Conservation (phyloP, 2,329 filamentous ascomycete genomes). For the Tolypocladium tundrense region DNA sequence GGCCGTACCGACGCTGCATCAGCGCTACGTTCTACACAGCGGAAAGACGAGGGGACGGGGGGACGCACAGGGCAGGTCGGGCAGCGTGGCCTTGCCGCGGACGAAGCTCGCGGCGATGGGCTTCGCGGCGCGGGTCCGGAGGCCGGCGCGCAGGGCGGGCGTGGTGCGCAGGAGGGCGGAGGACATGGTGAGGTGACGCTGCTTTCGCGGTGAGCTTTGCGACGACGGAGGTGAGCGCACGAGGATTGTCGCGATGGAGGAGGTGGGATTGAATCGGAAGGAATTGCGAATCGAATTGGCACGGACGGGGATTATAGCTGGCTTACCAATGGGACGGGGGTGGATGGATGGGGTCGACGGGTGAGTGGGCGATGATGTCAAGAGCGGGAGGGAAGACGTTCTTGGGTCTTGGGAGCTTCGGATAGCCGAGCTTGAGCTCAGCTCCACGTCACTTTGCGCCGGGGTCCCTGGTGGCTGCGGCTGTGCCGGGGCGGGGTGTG, state of each 20-base stretch:
- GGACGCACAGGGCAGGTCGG: constrained; percentile 59
- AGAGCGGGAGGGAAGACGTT: background rate
- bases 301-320: background rate
- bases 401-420: constrained; percentile 1
- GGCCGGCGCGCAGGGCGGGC: constrained; percentile 56
- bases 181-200: constrained; percentile 50
- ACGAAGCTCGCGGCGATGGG: constrained; percentile 60
- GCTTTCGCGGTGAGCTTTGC: background rate
- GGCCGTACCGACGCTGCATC: background rate
- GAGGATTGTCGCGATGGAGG: constrained; percentile 1
- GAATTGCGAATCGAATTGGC: background rate
- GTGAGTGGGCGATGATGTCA: constrained; percentile 5
- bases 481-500: background rate
- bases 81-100: constrained; percentile 84
- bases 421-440: constrained; percentile 4
- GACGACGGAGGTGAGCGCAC: background rate
- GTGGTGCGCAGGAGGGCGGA: constrained; percentile 63
- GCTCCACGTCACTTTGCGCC: constrained; percentile 6
- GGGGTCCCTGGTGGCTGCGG: background rate
- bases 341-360: constrained; percentile 4
- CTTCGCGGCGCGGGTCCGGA: constrained; percentile 56
- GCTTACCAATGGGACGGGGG: constrained; percentile 1
- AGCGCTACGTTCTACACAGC: background rate
- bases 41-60: background rate
- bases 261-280: background rate